These are phyloP conservation scores for Phaffia australis DNA, from an alignment of 768 basidiomycete species.

Conservation along the genomic window DNA sequence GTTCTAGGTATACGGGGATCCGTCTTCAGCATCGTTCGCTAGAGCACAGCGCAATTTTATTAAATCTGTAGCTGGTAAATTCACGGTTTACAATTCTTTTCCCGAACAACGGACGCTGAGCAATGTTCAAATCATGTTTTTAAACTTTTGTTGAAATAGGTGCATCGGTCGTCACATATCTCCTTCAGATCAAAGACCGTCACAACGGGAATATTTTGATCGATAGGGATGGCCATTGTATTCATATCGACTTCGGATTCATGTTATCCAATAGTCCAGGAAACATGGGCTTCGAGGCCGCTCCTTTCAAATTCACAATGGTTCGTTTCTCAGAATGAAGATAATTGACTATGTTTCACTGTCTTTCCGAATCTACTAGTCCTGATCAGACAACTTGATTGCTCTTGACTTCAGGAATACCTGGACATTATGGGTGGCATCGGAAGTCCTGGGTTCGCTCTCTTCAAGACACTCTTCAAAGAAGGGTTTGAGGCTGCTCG, in stretches of 20 bases:
- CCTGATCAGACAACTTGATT: neutral
- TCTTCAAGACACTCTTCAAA: constrained; percentile 78
- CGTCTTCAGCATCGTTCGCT: constrained; percentile 70
- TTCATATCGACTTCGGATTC: constrained; percentile 93
- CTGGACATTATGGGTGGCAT: constrained; percentile 88
- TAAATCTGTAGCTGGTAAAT: constrained; percentile 69
- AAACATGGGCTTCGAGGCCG: constrained; percentile 97
- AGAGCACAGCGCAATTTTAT: constrained; percentile 91
- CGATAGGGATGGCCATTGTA: constrained; percentile 81
- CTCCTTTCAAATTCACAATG: constrained; percentile 88
- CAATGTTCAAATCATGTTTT: neutral
- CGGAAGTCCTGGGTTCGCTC: constrained; percentile 58
- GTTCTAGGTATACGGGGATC: constrained; percentile 73
- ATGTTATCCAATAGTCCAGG: constrained; percentile 95
- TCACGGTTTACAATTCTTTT: constrained; percentile 6
- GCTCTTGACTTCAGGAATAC: constrained; percentile 50
- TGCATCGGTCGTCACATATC: constrained; percentile 90
- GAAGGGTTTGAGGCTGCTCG: constrained; percentile 87
- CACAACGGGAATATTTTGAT: constrained; percentile 97
- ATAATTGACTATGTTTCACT: neutral
- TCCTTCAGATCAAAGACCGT: constrained; percentile 94
- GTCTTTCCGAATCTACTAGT: neutral
- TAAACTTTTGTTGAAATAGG: constrained; percentile 42
- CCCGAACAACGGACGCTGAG: neutral
- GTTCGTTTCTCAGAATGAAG: constrained; percentile 25